phyloP scores from a whole-genome alignment of 148 eudicot species.

The Cornus controversa region DNA sequence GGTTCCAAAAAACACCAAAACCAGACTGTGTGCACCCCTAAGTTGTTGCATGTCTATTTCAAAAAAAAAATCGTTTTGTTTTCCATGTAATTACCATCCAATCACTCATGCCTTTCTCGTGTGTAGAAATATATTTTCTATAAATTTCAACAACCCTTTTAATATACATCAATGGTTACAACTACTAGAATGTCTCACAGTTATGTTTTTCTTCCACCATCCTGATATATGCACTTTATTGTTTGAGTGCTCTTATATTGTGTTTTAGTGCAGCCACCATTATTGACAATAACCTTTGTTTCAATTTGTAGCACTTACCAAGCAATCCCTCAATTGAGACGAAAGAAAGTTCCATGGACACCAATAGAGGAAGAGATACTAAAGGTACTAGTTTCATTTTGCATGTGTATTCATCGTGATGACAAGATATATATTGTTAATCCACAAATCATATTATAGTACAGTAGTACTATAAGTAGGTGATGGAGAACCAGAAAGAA shows the following conservation, averaged over 20 bases:
- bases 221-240: neutral
- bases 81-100: neutral
- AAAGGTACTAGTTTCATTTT: slow-evolving; percentile 18
- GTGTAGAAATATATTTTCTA: neutral
- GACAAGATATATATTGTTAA: neutral
- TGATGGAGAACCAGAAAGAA: too few relatives aligned
- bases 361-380: slow-evolving; percentile 44
- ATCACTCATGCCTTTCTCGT: neutral
- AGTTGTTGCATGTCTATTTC: neutral
- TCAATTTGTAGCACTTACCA: slow-evolving; percentile 34
- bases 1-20: too few relatives aligned
- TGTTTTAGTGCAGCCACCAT: neutral
- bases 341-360: slow-evolving; percentile 51
- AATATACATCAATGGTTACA: neutral
- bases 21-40: too few relatives aligned
- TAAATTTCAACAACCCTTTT: neutral
- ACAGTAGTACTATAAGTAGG: too few relatives aligned
- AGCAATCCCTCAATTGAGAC: slow-evolving; percentile 27
- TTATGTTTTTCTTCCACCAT: neutral
- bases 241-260: neutral
- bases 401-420: neutral
- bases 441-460: neutral
- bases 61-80: neutral
- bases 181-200: neutral
- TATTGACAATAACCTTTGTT: neutral